A percentile compares a stretch with the other conserved stretches of the same genome.
These are phyloP conservation scores for Neurospora intermedia DNA, from an alignment of 495 filamentous ascomycete species.

Conservation along the genomic window DNA sequence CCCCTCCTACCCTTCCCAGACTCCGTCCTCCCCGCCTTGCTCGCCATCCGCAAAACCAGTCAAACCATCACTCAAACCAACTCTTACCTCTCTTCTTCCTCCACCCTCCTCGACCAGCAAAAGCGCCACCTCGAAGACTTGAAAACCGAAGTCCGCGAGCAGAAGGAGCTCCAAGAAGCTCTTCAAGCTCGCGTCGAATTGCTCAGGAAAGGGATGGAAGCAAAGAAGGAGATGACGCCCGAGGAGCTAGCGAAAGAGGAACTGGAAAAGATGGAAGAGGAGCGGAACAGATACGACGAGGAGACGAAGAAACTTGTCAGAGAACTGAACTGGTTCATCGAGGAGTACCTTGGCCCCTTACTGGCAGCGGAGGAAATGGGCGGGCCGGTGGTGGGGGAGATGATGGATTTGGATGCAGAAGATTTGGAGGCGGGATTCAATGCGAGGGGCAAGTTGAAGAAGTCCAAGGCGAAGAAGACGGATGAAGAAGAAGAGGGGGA, in stretches of 20 bases:
- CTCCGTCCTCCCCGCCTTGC: slow-evolving; percentile 58
- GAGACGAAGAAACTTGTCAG: slow-evolving; percentile 47
- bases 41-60: slow-evolving; percentile 56
- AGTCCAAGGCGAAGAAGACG: slow-evolving; percentile 32
- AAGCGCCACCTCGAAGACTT: slow-evolving; percentile 48
- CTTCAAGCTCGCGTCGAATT: slow-evolving; percentile 36
- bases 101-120: slow-evolving; percentile 40
- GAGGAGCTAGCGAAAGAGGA: slow-evolving; percentile 51
- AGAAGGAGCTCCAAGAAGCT: slow-evolving; percentile 47
- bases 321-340: slow-evolving; percentile 61
- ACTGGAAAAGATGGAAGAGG: slow-evolving; percentile 33
- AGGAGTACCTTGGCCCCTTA: slow-evolving; percentile 63
- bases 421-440: slow-evolving; percentile 61
- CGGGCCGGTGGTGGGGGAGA: slow-evolving; percentile 72
- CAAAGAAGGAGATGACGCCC: slow-evolving; percentile 44
- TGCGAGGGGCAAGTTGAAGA: slow-evolving; percentile 58
- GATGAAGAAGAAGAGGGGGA: slow-evolving; percentile 21
- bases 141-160: slow-evolving; percentile 50
- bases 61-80: slow-evolving; percentile 54
- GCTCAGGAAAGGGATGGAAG: slow-evolving; percentile 42
- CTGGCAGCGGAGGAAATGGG: slow-evolving; percentile 79
- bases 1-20: slow-evolving; percentile 48
- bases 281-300: slow-evolving; percentile 43
- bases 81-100: slow-evolving; percentile 44
- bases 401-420: slow-evolving; percentile 46